Conservation (phyloP, 2,329 filamentous ascomycete species). For the Xylaria sp. region DNA sequence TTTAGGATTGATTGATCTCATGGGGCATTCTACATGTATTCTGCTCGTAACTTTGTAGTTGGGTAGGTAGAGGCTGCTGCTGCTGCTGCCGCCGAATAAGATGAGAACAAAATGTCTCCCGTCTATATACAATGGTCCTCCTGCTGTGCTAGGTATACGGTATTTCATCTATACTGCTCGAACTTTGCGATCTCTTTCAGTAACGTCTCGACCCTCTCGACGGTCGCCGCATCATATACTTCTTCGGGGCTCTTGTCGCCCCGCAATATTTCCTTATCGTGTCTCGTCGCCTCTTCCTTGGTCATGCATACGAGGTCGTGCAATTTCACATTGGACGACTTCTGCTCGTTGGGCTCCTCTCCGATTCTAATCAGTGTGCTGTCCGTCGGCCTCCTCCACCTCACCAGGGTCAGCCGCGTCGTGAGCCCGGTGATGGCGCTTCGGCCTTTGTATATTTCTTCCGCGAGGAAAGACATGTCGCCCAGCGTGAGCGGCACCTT, state of each 20-base stretch:
- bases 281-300: slow-evolving; percentile 51
- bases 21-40: neutral
- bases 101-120: slow-evolving; percentile 5
- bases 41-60: neutral
- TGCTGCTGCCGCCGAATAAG: too few relatives aligned
- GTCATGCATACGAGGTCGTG: slow-evolving; percentile 40
- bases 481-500: slow-evolving; percentile 76
- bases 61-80: slow-evolving; percentile 1
- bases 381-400: slow-evolving; percentile 71
- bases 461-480: slow-evolving; percentile 85
- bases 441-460: slow-evolving; percentile 84
- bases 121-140: neutral
- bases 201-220: slow-evolving; percentile 68
- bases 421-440: slow-evolving; percentile 82
- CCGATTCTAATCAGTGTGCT: slow-evolving; percentile 65
- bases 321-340: slow-evolving; percentile 63
- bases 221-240: slow-evolving; percentile 70
- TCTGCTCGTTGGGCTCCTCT: slow-evolving; percentile 71
- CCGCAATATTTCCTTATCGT: slow-evolving; percentile 79
- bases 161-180: slow-evolving; percentile 51
- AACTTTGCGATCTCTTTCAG: slow-evolving; percentile 68
- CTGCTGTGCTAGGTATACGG: neutral
- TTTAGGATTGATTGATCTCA: neutral
- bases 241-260: slow-evolving; percentile 69
- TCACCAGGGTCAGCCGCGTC: slow-evolving; percentile 75